Conservation (phyloP, 2,329 filamentous ascomycete species). For the Diplodia sapinea region DNA sequence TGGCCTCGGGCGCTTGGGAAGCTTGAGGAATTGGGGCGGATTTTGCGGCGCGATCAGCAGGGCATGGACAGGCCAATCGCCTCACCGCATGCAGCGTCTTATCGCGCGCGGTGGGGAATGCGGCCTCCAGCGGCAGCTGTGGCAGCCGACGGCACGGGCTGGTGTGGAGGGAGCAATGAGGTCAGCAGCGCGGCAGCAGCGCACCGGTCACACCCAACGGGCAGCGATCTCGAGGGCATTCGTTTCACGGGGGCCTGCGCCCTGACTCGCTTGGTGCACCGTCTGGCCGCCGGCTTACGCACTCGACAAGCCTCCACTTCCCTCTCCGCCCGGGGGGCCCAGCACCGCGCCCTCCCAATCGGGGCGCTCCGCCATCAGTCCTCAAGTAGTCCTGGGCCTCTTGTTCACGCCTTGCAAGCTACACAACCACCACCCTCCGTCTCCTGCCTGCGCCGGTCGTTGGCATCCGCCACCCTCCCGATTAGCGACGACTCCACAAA, state of each 20-base stretch:
- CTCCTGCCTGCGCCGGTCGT: slow-evolving; percentile 23
- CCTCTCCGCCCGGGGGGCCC: slow-evolving; percentile 16
- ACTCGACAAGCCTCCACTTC: slow-evolving; percentile 14
- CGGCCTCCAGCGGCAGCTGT: neutral
- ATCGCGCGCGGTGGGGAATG: slow-evolving; percentile 18
- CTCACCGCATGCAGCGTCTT: slow-evolving; percentile 18
- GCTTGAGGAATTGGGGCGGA: neutral
- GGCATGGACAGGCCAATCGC: slow-evolving; percentile 16
- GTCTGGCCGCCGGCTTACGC: slow-evolving; percentile 17
- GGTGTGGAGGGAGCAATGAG: slow-evolving; percentile 8
- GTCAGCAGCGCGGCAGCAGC: neutral
- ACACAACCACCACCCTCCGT: neutral
- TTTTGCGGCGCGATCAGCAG: neutral
- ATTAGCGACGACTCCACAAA: slow-evolving; percentile 3
- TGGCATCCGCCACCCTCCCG: neutral
- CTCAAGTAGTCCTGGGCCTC: slow-evolving; percentile 18
- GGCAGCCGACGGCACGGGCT: neutral
- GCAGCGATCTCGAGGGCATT: slow-evolving; percentile 16
- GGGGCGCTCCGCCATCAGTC: slow-evolving; percentile 4
- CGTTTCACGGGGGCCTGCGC: neutral
- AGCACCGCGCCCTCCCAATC: slow-evolving; percentile 3
- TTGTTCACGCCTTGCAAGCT: neutral
- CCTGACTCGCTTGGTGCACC: slow-evolving; percentile 5
- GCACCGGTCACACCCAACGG: slow-evolving; percentile 24
- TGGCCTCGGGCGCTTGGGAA: too few relatives aligned